Evolutionary conservation across 2,329 filamentous ascomycete species (phyloP).

Genomic region (Podosphaera fusca): DNA sequence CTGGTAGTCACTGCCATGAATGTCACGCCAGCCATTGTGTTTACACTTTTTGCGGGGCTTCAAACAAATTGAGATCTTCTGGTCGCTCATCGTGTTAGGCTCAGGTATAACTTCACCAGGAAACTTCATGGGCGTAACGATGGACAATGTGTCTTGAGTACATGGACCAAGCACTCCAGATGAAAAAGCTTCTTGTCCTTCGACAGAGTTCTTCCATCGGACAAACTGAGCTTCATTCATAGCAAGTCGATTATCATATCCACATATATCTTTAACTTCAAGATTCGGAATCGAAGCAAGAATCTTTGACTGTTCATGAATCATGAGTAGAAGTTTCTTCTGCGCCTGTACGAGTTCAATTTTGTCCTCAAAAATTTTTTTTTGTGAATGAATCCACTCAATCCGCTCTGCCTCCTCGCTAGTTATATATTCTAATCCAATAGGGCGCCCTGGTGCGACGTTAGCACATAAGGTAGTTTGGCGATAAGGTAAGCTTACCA

Average conservation of each 20-base stretch:
- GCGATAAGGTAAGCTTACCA: slow-evolving; percentile 6
- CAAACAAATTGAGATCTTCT: slow-evolving; percentile 9
- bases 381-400: slow-evolving; percentile 7
- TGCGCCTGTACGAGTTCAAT: slow-evolving; percentile 8
- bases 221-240: slow-evolving; percentile 13
- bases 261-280: slow-evolving; percentile 11
- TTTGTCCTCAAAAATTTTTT: slow-evolving; percentile 5
- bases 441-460: slow-evolving; percentile 6
- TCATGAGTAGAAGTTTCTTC: slow-evolving; percentile 10
- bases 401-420: slow-evolving; percentile 10
- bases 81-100: not conserved
- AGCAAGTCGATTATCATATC: slow-evolving; percentile 14
- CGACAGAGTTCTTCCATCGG: slow-evolving; percentile 8
- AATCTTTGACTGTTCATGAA: slow-evolving; percentile 9
- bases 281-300: slow-evolving; percentile 8
- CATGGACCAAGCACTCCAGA: slow-evolving; percentile 12
- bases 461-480: not conserved
- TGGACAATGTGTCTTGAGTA: slow-evolving; percentile 8
- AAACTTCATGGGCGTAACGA: slow-evolving; percentile 6
- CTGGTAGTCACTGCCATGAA: slow-evolving; percentile 9
- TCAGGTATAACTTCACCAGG: slow-evolving; percentile 6
- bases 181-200: slow-evolving; percentile 10
- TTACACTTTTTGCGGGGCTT: slow-evolving; percentile 10
- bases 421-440: slow-evolving; percentile 12
- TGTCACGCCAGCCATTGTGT: slow-evolving; percentile 10